phyloP scores from a whole-genome alignment of 208 protist genomes.

The Leishmania turanica region DNA sequence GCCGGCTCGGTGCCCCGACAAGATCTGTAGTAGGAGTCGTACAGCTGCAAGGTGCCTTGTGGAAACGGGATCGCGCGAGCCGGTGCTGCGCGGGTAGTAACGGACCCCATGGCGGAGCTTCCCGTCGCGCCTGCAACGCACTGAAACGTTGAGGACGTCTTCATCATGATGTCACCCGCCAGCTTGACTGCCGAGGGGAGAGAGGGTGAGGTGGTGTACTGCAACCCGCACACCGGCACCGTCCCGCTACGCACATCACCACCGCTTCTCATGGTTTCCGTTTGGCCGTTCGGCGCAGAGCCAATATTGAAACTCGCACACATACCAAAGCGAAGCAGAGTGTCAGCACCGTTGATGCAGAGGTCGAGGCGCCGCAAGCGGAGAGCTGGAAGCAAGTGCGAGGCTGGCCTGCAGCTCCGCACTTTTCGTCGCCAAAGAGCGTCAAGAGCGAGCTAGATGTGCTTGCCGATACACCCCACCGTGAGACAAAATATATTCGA shows the following conservation, averaged over 20 bases:
- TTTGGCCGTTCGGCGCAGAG: not conserved
- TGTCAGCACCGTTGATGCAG: not conserved
- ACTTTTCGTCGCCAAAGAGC: not conserved
- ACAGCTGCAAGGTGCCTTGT: constrained; percentile 26
- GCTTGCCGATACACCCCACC: not conserved
- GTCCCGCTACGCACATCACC: constrained; percentile 25
- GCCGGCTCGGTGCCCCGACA: constrained; percentile 13
- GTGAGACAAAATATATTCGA: not conserved
- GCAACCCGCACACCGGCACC: constrained; percentile 44
- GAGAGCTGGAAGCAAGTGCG: not conserved
- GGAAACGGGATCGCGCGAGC: constrained; percentile 1
- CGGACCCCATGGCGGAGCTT: not conserved
- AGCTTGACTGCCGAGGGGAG: constrained; percentile 40
- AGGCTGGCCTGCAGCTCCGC: not conserved
- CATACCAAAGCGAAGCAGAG: not conserved
- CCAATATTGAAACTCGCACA: not conserved
- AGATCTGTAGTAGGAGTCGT: constrained; percentile 28
- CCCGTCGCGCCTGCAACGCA: not conserved
- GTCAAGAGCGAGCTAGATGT: no score
- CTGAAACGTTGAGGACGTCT: not conserved
- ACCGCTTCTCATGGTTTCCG: not conserved
- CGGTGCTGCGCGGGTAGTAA: not conserved
- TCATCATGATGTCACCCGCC: constrained; percentile 18
- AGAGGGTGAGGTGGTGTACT: constrained; percentile 62
- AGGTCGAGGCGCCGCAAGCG: not conserved